Evolutionary conservation across 2,329 filamentous ascomycete species (phyloP).

Genomic region (Fusarium verticillioides): DNA sequence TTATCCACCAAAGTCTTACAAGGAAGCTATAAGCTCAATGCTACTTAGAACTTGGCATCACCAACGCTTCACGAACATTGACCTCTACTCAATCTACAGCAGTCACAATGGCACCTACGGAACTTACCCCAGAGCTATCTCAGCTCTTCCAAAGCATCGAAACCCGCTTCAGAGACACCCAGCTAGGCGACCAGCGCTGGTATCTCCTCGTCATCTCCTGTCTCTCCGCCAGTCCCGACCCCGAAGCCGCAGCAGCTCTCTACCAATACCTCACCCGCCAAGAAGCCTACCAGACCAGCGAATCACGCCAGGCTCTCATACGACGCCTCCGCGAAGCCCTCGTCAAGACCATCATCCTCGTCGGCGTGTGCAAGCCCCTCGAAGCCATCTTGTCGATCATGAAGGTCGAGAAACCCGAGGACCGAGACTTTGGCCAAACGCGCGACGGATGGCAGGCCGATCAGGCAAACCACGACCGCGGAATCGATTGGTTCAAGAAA

Average conservation of each 20-base stretch:
- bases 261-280: constrained; percentile 46
- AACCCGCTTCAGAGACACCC: constrained; percentile 20
- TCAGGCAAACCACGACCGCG: constrained; percentile 63
- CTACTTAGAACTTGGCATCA: not conserved
- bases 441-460: constrained; percentile 70
- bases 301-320: constrained; percentile 59
- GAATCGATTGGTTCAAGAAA: constrained; percentile 64
- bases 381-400: constrained; percentile 68
- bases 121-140: constrained; percentile 14
- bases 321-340: constrained; percentile 66
- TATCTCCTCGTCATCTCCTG: constrained; percentile 35
- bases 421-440: constrained; percentile 65
- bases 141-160: constrained; percentile 31
- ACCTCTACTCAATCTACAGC: not conserved
- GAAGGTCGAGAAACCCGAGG: constrained; percentile 61
- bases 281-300: constrained; percentile 56
- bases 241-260: constrained; percentile 27
- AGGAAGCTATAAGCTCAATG: not conserved
- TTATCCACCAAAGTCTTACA: not conserved
- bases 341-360: constrained; percentile 66
- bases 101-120: constrained; percentile 11
- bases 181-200: constrained; percentile 32
- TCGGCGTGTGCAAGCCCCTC: constrained; percentile 72
- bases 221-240: constrained; percentile 33
- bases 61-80: not conserved